Base-by-base conservation (phyloP, 179 eudicot genomes). In the Actinidia arguta region DNA sequence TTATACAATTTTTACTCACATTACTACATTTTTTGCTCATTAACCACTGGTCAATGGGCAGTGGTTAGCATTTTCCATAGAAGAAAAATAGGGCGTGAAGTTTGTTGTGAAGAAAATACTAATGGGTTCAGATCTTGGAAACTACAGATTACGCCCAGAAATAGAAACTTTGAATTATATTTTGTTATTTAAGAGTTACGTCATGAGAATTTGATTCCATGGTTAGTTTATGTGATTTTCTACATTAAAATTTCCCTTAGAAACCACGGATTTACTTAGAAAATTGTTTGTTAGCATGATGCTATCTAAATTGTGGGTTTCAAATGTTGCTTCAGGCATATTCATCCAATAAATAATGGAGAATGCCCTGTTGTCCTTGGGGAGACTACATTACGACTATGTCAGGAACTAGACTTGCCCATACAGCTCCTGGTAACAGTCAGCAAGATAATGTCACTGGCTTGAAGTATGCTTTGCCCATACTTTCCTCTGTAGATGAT, bases 361-460 rank as follows among this genome's bases (percentile, higher is more conserved):
- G 93, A 92, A 88, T 97, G 99, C 84, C 98, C 93, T 12, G 98
- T 97, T 84, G 98, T 97, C 68, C 75, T 94, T 55, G 99, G 99
- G 47, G 98, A 71, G 99, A 97, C 86, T 97, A 97, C 85, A 97
- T 97, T 74, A 97, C 99, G 68, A 97, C 99, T 13, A 98, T 95
- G 82, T 97, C 99, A 17, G 99, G 99, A 88, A 97, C 99, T 77
- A 98, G 99, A 73, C 91, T 97, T 46, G 99, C 95, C 66, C 99
- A 95, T 89, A 97, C 99, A 47, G 99, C 99, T 78, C 99, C 99
- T 16, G 99, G 99, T 86, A 98, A 97, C 80, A 98, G 99, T 44
- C 98, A 95, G 80, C 98, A 97, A 86, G 99, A 97, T 95, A 95
- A 95, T 75, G 61, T 92, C 44, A 95, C 98, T 81, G 99, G 99